Evolutionary conservation across 768 basidiomycete genomes (phyloP).

Genomic region (Leccinum aurantiacum): DNA sequence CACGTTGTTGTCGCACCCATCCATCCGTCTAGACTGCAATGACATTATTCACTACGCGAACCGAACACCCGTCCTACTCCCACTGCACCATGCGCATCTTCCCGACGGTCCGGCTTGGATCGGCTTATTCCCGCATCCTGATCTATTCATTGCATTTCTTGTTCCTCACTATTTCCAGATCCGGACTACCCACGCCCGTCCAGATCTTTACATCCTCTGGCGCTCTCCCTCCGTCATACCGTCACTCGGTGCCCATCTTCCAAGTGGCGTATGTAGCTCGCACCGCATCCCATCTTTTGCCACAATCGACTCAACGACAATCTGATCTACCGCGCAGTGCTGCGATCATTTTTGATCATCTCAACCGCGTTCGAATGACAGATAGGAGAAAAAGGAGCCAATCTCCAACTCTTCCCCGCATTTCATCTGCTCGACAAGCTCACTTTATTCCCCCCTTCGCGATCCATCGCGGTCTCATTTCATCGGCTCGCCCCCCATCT

Average conservation of each 20-base stretch:
- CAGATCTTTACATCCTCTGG: constrained; percentile 2
- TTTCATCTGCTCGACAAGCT: constrained; percentile 1
- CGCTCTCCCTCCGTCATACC: neutral
- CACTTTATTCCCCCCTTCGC: constrained; percentile 9
- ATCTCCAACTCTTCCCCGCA: constrained; percentile 18
- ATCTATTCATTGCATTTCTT: constrained; percentile 11
- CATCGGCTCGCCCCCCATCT: constrained; percentile 1
- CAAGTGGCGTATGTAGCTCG: constrained; percentile 5
- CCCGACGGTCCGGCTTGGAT: constrained; percentile 6
- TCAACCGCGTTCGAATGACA: neutral
- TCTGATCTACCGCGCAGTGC: constrained; percentile 20
- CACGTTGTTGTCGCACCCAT: constrained; percentile 15
- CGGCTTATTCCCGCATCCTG: constrained; percentile 12
- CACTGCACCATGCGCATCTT: constrained; percentile 11
- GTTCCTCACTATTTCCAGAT: constrained; percentile 11
- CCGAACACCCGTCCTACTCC: constrained; percentile 13
- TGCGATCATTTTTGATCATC: constrained; percentile 7
- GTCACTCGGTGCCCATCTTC: neutral
- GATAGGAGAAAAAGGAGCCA: constrained; percentile 16
- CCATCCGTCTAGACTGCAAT: constrained; percentile 2
- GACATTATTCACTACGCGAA: constrained; percentile 8
- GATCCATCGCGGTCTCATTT: constrained; percentile 24
- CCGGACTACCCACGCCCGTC: constrained; percentile 15
- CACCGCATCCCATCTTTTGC: constrained; percentile 2
- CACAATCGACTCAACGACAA: constrained; percentile 19